Evolutionary conservation across 306 rosid genomes (phyloP), one percentile per base, ranked within the genome.

Genomic region (Rosa chinensis): DNA sequence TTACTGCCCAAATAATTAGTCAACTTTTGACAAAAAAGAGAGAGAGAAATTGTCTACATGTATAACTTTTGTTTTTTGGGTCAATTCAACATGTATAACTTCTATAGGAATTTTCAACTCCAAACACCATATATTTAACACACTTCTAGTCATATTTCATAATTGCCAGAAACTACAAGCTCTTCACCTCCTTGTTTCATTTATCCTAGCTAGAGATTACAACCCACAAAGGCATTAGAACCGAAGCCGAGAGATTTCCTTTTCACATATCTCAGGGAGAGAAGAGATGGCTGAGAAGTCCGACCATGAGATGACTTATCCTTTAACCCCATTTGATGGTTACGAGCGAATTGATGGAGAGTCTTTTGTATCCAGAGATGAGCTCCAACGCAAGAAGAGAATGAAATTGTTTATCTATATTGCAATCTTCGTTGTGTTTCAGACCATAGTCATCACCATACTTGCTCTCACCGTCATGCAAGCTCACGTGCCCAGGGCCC

Each of bases 241-340:
- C 7, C 14, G 10, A 59, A 59, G 35, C 23, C 52, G 10, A 73
- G 20, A 37, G 42, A 50, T 58, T 14, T 47, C 45, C 40, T 2
- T 49, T 28, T 50, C 49, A 66, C 20, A 49, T 20, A 2, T 21
- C 16, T n/a, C 55, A 52, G 18, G n/a, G 5, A 17, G 37, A 53
- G 2, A 17, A 10, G 28, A 28, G 37, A 77, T 79, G 83, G 72
- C 85, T 0, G 83, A 70, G 53, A 70, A 43, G 17, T 50, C 39
- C 18, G 37, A 83, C 6, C 47, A 70, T 23, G 68, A 63, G 20
- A 32, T 63, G 21, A 73, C 56, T 14, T 74, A 58, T 48, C 86
- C 86, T 21, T 50, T 70, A 43, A 79, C 86, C 39, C 86, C 86
- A 23, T 47, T 72, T 42, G 76, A 83, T 72, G 80, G 74, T 5